phyloP scores from a whole-genome alignment of 2,329 filamentous ascomycete genomes.

The Claviceps pusilla region DNA sequence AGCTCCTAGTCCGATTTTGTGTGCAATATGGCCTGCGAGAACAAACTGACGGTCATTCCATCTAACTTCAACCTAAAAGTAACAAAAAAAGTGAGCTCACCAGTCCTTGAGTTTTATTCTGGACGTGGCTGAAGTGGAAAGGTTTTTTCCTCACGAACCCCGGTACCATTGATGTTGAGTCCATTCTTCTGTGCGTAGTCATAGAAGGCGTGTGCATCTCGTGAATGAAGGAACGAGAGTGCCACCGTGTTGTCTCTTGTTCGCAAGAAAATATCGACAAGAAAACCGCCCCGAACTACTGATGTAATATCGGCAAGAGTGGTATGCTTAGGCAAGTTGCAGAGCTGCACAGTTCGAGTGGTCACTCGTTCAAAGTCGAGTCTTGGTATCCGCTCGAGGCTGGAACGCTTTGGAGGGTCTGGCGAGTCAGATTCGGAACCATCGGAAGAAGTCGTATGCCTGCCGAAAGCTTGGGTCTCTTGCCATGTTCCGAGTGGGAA shows the following conservation, averaged over 20 bases:
- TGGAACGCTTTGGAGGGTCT: not conserved
- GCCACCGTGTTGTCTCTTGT: slow-evolving; percentile 35
- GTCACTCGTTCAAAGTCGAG: slow-evolving; percentile 19
- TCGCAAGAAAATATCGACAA: slow-evolving; percentile 55
- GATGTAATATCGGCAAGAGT: slow-evolving; percentile 52
- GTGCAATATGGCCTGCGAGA: slow-evolving; percentile 45
- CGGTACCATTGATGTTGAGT: slow-evolving; percentile 53
- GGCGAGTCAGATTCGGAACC: not conserved
- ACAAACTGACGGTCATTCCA: slow-evolving; percentile 61
- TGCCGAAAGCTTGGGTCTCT: not conserved
- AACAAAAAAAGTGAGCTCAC: not conserved
- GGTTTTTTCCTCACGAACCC: slow-evolving; percentile 21
- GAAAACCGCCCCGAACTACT: slow-evolving; percentile 51
- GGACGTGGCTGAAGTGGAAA: not conserved
- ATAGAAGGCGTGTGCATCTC: slow-evolving; percentile 49
- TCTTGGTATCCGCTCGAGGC: not conserved
- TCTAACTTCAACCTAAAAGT: slow-evolving; percentile 44
- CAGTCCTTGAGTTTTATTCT: not conserved
- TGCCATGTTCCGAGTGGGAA: not conserved
- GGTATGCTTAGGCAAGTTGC: slow-evolving; percentile 44
- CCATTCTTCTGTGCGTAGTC: slow-evolving; percentile 48
- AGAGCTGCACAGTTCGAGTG: slow-evolving; percentile 45
- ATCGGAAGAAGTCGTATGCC: not conserved
- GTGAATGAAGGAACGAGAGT: slow-evolving; percentile 54
- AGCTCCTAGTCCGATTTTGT: slow-evolving; percentile 50